These are phyloP conservation scores for Phytophthora cajani DNA, from an alignment of 352 stramenopile genomes.

Conservation along the genomic window DNA sequence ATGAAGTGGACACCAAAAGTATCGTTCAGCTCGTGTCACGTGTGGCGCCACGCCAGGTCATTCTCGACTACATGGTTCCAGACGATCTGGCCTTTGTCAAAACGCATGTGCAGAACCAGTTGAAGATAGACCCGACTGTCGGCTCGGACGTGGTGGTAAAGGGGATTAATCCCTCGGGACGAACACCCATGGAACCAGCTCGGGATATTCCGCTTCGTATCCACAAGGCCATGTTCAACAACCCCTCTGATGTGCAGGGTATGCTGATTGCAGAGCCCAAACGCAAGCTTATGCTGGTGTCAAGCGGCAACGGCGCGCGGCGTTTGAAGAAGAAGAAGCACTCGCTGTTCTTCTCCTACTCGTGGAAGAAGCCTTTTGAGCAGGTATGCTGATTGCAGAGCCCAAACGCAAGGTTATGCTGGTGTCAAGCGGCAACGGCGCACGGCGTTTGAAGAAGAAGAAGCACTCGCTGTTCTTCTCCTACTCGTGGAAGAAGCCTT, in stretches of 20 bases:
- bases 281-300: slow-evolving; percentile 83
- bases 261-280: slow-evolving; percentile 83
- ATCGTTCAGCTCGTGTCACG: slow-evolving; percentile 78
- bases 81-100: slow-evolving; percentile 77
- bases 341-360: slow-evolving; percentile 74
- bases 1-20: slow-evolving; percentile 87
- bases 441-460: slow-evolving; percentile 86
- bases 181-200: slow-evolving; percentile 47
- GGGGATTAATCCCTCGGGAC: slow-evolving; percentile 37
- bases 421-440: slow-evolving; percentile 68
- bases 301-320: slow-evolving; percentile 62
- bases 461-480: slow-evolving; percentile 81
- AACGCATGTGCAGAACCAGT: slow-evolving; percentile 56
- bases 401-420: slow-evolving; percentile 84
- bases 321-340: slow-evolving; percentile 91
- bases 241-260: slow-evolving; percentile 72
- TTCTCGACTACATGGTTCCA: slow-evolving; percentile 67
- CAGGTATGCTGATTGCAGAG: slow-evolving; percentile 80
- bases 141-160: slow-evolving; percentile 31
- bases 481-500: slow-evolving; percentile 84
- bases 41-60: slow-evolving; percentile 62
- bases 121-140: slow-evolving; percentile 51
- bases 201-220: slow-evolving; percentile 78
- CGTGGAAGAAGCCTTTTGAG: slow-evolving; percentile 84
- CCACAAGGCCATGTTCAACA: slow-evolving; percentile 89